A percentile compares a stretch with the other conserved stretches of the same genome.
phyloP scores from a whole-genome alignment of 2,329 filamentous ascomycete species.

The Diplodia scrobiculata region DNA sequence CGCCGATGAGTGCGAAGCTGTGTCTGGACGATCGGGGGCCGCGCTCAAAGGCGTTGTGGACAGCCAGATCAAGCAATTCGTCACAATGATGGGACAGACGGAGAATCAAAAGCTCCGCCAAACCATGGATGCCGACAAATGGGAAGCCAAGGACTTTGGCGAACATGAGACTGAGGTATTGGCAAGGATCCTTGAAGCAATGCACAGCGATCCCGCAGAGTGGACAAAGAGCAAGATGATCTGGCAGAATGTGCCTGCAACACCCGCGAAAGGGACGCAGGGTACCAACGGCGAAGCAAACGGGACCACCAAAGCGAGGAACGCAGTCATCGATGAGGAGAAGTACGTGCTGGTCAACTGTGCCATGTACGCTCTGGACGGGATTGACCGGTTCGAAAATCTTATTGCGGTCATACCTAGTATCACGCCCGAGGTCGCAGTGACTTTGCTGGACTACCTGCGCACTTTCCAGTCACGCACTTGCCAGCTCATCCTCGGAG shows the following conservation, averaged over 20 bases:
- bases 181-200: conserved; percentile 66
- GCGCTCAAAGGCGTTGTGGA: conserved; percentile 78
- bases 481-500: conserved; percentile 93
- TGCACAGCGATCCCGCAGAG: conserved; percentile 67
- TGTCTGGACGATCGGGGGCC: conserved; percentile 76
- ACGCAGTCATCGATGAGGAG: conserved; percentile 79
- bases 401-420: conserved; percentile 83
- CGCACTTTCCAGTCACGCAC: conserved; percentile 94
- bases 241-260: conserved; percentile 33
- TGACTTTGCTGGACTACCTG: conserved; percentile 78
- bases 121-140: conserved; percentile 77
- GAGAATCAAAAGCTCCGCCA: conserved; percentile 75
- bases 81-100: conserved; percentile 68
- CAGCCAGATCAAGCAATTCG: conserved; percentile 77
- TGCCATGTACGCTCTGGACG: conserved; percentile 76
- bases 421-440: conserved; percentile 80
- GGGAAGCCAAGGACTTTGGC: conserved; percentile 75
- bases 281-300: conserved; percentile 41
- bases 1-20: conserved; percentile 81
- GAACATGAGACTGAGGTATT: conserved; percentile 63
- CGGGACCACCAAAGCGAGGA: conserved; percentile 50
- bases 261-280: conserved; percentile 35
- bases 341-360: conserved; percentile 84
- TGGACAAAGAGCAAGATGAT: conserved; percentile 63
- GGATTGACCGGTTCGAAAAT: conserved; percentile 79